Conservation (phyloP, 805 yeast genomes). For the Ogataea allantospora region DNA sequence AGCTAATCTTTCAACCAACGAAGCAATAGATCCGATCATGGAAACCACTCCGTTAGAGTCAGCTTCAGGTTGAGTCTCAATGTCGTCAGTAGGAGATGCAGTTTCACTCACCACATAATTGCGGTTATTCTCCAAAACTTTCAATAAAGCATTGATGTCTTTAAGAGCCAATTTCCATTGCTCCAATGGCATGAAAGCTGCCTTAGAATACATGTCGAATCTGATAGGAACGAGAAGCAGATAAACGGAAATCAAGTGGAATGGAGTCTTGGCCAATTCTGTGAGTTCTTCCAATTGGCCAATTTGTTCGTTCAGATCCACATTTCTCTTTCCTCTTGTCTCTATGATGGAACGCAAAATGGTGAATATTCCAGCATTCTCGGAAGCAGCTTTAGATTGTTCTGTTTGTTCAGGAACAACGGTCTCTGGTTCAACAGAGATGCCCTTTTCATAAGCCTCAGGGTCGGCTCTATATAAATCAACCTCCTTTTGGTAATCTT, state of each 20-base stretch:
- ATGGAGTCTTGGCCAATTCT: conserved; percentile 52
- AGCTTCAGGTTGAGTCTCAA: conserved; percentile 67
- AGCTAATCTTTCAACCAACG: conserved; percentile 89
- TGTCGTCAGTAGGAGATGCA: conserved; percentile 68
- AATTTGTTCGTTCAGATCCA: conserved; percentile 79
- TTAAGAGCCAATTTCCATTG: conserved; percentile 73
- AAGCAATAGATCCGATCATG: conserved; percentile 79
- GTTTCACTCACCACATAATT: conserved; percentile 72
- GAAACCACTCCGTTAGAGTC: conserved; percentile 66
- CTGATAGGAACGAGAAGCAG: conserved; percentile 83
- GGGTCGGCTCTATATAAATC: conserved; percentile 66
- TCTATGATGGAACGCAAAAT: conserved; percentile 75
- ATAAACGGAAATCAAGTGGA: conserved; percentile 75
- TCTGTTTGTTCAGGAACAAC: conserved; percentile 21
- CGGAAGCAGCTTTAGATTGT: conserved; percentile 37
- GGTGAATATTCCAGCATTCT: conserved; percentile 56
- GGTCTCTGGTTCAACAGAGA: conserved; percentile 20
- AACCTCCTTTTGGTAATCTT: conserved; percentile 63
- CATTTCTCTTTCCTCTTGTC: conserved; percentile 92
- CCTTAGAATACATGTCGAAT: conserved; percentile 72
- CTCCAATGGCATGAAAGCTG: conserved; percentile 69
- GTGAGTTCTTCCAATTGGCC: conserved; percentile 61
- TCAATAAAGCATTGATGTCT: conserved; percentile 63
- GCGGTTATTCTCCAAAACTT: conserved; percentile 62
- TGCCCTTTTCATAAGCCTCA: conserved; percentile 64